Conservation (phyloP, 495 filamentous ascomycete genomes). For the Acidomyces sp. region DNA sequence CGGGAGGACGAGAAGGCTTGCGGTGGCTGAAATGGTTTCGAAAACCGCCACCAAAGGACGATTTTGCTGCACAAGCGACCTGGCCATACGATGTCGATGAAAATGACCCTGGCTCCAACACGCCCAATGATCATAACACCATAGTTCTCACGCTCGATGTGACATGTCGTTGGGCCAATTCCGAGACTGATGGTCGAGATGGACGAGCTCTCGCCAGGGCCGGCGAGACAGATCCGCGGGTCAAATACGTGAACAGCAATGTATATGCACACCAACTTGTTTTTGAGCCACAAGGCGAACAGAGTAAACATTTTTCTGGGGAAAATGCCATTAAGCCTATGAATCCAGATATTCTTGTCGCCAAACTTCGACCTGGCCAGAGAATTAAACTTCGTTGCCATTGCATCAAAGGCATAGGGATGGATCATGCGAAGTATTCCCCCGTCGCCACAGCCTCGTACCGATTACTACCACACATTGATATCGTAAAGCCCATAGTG, state of each 20-base stretch:
- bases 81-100: slow-evolving; percentile 25
- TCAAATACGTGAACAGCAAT: slow-evolving; percentile 70
- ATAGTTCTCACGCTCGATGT: slow-evolving; percentile 57
- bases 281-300: slow-evolving; percentile 61
- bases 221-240: slow-evolving; percentile 63
- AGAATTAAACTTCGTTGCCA: slow-evolving; percentile 70
- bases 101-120: slow-evolving; percentile 30
- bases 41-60: slow-evolving; percentile 37
- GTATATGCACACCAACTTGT: slow-evolving; percentile 75
- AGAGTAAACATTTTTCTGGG: slow-evolving; percentile 47
- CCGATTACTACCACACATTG: slow-evolving; percentile 74
- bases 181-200: slow-evolving; percentile 22
- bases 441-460: slow-evolving; percentile 92
- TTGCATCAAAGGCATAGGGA: slow-evolving; percentile 84
- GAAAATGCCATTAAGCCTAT: slow-evolving; percentile 52
- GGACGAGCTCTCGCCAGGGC: slow-evolving; percentile 36
- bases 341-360: slow-evolving; percentile 86
- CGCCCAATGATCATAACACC: slow-evolving; percentile 65
- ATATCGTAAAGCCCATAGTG: slow-evolving; percentile 66
- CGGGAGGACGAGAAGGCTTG: slow-evolving; percentile 59
- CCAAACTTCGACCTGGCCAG: slow-evolving; percentile 88
- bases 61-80: slow-evolving; percentile 16
- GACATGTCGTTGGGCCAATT: slow-evolving; percentile 60
- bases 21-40: slow-evolving; percentile 67
- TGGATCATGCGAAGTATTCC: slow-evolving; percentile 94